A percentile compares a stretch with the other conserved stretches of the same genome.
phyloP scores from a whole-genome alignment of 2,329 filamentous ascomycete genomes.

The Cladosporium sp. region DNA sequence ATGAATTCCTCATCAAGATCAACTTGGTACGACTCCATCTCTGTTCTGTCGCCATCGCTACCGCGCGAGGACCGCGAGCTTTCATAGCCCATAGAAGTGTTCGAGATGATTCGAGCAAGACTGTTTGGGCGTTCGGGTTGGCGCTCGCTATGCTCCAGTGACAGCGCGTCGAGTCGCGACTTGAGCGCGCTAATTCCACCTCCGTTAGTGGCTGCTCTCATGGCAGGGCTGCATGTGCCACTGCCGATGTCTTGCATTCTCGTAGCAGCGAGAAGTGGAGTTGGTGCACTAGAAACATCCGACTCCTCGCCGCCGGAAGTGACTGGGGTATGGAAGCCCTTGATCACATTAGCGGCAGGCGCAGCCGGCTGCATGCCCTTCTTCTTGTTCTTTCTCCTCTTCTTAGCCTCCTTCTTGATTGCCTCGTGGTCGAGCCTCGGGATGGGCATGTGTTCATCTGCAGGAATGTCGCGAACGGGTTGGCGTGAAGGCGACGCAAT shows the following conservation, averaged over 20 bases:
- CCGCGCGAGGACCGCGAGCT: constrained; percentile 52
- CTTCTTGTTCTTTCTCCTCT: constrained; percentile 37
- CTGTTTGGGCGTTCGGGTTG: constrained; percentile 34
- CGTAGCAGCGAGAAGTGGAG: constrained; percentile 33
- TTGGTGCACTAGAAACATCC: constrained; percentile 41
- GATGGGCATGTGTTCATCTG: constrained; percentile 20
- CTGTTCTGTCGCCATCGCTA: constrained; percentile 65
- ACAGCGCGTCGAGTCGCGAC: constrained; percentile 74
- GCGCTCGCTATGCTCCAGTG: constrained; percentile 56
- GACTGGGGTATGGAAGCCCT: constrained; percentile 48
- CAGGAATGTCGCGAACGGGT: constrained; percentile 20
- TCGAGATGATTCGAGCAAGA: constrained; percentile 34
- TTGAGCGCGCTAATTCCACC: constrained; percentile 81
- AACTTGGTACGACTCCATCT: constrained; percentile 80
- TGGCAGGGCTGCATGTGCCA: constrained; percentile 44
- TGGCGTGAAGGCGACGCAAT: constrained; percentile 25
- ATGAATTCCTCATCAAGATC: constrained; percentile 80
- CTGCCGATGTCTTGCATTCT: constrained; percentile 43
- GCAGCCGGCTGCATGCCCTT: constrained; percentile 33
- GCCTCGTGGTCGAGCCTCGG: constrained; percentile 33
- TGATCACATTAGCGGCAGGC: constrained; percentile 38
- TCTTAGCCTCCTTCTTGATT: constrained; percentile 33
- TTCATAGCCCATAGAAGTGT: constrained; percentile 36
- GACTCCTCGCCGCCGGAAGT: constrained; percentile 55
- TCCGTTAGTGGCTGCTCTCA: constrained; percentile 46